phyloP scores from a whole-genome alignment of 805 yeast genomes.

The Teunomyces pallodes region DNA sequence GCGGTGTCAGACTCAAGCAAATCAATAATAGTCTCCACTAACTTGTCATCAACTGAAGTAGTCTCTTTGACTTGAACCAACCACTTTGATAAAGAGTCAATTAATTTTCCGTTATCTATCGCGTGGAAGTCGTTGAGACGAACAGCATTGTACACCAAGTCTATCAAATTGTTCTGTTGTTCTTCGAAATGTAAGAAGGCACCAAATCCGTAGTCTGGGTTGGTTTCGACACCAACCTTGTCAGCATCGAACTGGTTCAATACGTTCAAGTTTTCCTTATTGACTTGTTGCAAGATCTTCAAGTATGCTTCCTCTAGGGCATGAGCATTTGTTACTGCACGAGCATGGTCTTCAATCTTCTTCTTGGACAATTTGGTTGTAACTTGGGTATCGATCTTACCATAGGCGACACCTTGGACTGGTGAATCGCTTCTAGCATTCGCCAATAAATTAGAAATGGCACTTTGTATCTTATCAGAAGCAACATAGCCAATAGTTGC shows the following conservation, averaged over 20 bases:
- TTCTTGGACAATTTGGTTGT: constrained; percentile 27
- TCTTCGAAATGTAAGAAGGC: constrained; percentile 58
- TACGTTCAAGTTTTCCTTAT: constrained; percentile 51
- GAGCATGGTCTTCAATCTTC: constrained; percentile 17
- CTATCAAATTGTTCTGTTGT: constrained; percentile 44
- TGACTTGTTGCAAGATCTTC: constrained; percentile 70
- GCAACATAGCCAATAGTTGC: constrained; percentile 55
- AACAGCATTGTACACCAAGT: constrained; percentile 45
- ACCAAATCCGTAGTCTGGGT: constrained; percentile 91
- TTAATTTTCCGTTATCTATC: constrained; percentile 45
- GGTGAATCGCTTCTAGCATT: constrained; percentile 57
- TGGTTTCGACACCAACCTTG: constrained; percentile 42
- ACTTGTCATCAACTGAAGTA: constrained; percentile 20
- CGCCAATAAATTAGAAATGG: constrained; percentile 46
- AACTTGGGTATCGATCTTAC: constrained; percentile 36
- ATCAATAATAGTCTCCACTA: constrained; percentile 32
- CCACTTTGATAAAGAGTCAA: constrained; percentile 69
- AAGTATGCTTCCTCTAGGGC: constrained; percentile 72
- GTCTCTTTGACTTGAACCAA: constrained; percentile 47
- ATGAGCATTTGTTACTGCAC: constrained; percentile 47
- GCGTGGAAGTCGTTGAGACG: constrained; percentile 44
- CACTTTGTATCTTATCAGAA: constrained; percentile 35
- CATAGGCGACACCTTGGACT: constrained; percentile 60
- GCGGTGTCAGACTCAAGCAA: constrained; percentile 36
- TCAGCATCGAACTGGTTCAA: constrained; percentile 56